A percentile compares a stretch with the other conserved stretches of the same genome.
phyloP scores from a whole-genome alignment of 495 filamentous ascomycete genomes.

The Hypomontagnella submonticulosa region DNA sequence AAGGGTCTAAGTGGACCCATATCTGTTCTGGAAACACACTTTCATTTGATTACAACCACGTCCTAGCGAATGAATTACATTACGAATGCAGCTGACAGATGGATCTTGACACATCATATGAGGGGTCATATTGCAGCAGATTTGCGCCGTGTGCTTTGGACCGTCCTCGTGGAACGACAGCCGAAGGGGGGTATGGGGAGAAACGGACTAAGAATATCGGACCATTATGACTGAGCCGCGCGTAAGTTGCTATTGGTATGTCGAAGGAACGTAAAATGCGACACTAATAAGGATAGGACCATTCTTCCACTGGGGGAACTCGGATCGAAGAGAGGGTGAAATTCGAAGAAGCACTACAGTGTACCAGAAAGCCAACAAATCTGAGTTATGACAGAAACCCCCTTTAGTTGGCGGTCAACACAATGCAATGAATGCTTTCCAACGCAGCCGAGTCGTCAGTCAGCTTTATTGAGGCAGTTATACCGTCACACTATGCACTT shows the following conservation, averaged over 20 bases:
- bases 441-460: slow-evolving; percentile 1
- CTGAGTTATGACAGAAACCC: slow-evolving; percentile 28
- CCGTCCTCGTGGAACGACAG: slow-evolving; percentile 12
- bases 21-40: slow-evolving; percentile 22
- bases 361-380: slow-evolving; percentile 8
- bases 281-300: slow-evolving; percentile 9
- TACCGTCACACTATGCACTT: slow-evolving; percentile 6
- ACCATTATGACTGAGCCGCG: slow-evolving; percentile 12
- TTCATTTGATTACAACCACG: slow-evolving; percentile 13
- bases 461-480: slow-evolving; percentile 7
- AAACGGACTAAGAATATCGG: slow-evolving; percentile 11
- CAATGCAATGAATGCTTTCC: not conserved
- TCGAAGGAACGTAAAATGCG: slow-evolving; percentile 9
- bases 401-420: slow-evolving; percentile 4
- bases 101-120: slow-evolving; percentile 23
- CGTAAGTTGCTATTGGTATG: slow-evolving; percentile 8
- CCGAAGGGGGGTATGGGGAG: not conserved
- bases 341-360: not conserved
- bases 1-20: slow-evolving; percentile 26
- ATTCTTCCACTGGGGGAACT: slow-evolving; percentile 9
- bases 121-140: slow-evolving; percentile 1
- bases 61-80: slow-evolving; percentile 9
- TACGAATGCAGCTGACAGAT: slow-evolving; percentile 15
- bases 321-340: slow-evolving; percentile 3
- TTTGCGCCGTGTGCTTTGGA: slow-evolving; percentile 1